Evolutionary conservation across 2,329 filamentous ascomycete genomes (phyloP), one percentile per base, ranked within the genome.

Genomic region (Aspergillus sp.): DNA sequence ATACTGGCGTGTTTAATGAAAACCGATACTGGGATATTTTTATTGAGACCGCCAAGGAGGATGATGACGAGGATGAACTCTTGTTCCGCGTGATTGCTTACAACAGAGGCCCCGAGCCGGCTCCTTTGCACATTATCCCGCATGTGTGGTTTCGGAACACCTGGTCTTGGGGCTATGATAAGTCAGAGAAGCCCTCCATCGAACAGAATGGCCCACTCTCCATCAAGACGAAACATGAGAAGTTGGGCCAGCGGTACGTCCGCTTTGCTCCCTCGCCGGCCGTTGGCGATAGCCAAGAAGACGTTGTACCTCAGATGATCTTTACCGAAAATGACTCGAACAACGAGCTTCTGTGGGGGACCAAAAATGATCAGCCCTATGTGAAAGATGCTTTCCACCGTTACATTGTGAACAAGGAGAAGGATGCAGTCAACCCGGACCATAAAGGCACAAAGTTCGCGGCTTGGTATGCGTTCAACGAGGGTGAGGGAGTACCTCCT

Each of bases 241-340:
- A 87, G 59, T 82, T 98, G 25, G 95, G 94, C 41, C 89, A 95
- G 45, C 87, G 93, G 62, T 96, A 91, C 77, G 84, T 95, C 62
- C 85, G 93, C 63, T 85, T 96, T 62, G 96, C 94, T 1, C 94
- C 95, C 0, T 98, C 94, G 8, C 95, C 94, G 0, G 92, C 93
- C 55, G 87, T 91, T 60, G 92, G 91, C 9, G 82, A 86, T 11
- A 90, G 88, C 65, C 89, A 91, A 38, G 85, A 93, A 38, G 94
- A 98, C 77, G 88, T 98, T 46, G 83, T 93, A 72, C 95, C 95
- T 2, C 82, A 92, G 71, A 81, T 97, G 69, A 82, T 98, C 61
- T 98, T 96, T 79, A 98, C 94, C 1, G 94, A 97, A 70, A 98
- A 98, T 72, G 93, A 98, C 72, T 96, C 91, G 69, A 98, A 98